Conservation (phyloP, 805 yeast genomes). For the Kazachstania viticola region DNA sequence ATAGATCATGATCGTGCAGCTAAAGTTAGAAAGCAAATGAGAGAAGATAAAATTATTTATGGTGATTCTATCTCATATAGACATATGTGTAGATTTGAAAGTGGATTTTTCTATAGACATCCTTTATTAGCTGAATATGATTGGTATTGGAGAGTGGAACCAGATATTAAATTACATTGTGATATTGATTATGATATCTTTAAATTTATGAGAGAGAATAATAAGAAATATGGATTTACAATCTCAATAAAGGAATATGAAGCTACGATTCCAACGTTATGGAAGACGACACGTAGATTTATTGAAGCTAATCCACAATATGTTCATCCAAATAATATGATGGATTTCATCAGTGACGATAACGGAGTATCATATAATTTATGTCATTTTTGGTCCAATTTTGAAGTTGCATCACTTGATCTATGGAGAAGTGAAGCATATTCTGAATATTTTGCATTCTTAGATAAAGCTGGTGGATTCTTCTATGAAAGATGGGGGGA, state of each 20-base stretch:
- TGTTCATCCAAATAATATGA: slow-evolving; percentile 47
- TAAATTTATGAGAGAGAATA: slow-evolving; percentile 69
- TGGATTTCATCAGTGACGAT: slow-evolving; percentile 63
- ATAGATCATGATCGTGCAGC: slow-evolving; percentile 64
- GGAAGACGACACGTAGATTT: slow-evolving; percentile 61
- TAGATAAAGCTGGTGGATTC: slow-evolving; percentile 82
- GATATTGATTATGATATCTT: slow-evolving; percentile 74
- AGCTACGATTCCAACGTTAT: slow-evolving; percentile 62
- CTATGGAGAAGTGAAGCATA: slow-evolving; percentile 72
- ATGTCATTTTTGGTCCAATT: slow-evolving; percentile 89
- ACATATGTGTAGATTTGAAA: slow-evolving; percentile 88
- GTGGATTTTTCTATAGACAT: slow-evolving; percentile 82
- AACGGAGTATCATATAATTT: slow-evolving; percentile 62
- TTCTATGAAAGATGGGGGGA: slow-evolving; percentile 93
- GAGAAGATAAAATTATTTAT: slow-evolving; percentile 40
- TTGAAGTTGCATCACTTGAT: slow-evolving; percentile 65
- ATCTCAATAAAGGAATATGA: slow-evolving; percentile 66
- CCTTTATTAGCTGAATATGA: slow-evolving; percentile 64
- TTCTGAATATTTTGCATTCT: slow-evolving; percentile 52
- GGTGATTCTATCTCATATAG: slow-evolving; percentile 62
- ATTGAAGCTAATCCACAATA: slow-evolving; percentile 47
- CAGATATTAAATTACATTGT: slow-evolving; percentile 69
- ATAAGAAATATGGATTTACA: slow-evolving; percentile 66
- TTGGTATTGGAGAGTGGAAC: slow-evolving; percentile 94
- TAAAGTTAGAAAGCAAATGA: slow-evolving; percentile 41